Base-by-base conservation (phyloP, 148 eudicot genomes). In the Cornus kousa region DNA sequence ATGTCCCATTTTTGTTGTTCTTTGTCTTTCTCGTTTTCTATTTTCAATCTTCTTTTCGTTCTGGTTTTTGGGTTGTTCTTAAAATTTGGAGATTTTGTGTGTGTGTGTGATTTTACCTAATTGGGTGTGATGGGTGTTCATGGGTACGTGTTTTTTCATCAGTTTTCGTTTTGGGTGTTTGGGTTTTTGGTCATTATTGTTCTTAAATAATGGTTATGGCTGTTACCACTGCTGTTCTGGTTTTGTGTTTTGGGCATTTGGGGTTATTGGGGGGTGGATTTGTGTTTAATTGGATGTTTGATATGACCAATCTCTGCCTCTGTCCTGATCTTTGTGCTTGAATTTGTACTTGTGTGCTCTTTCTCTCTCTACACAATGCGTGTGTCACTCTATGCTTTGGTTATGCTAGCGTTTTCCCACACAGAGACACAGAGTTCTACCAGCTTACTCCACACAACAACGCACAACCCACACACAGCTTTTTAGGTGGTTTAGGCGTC, bases 381-480 rank as follows among this genome's bases (percentile, higher is more conserved):
- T 57, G 62, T 43, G 48, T 43, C 48, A 43, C 48, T 43, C 48
- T 43, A 10, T 57, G 62, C 14, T 13, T 68, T 50, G 24, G 10
- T 37, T 66, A 24, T 50, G 43, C 72, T 31, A 22, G 2, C 20
- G 48, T 64, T 55, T 35, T 77, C 46, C 39, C 37, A 67, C 69
- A 79, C 71, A 76, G 13, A 79, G 68, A 35, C 37, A 35, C 4
- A 35, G 37, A 28, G 28, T 1, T 28, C 28, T 28, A 28, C 28
- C 28, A 0, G 28, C 55, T 82, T 80, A 39, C 69, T 77, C 86
- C 84, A 79, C 39, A 46, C 70, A 22, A 28, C 74, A 13, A 48
- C 67, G 74, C 53, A 23, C 77, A 78, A 68, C 16, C 35, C 32
- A 55, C 74, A 43, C 48, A 43, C 48, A 43, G 48, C 37, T 78